Evolutionary conservation across 352 stramenopile genomes (phyloP), one percentile per base, ranked within the genome.

Genomic region (Aphanomyces astaci): DNA sequence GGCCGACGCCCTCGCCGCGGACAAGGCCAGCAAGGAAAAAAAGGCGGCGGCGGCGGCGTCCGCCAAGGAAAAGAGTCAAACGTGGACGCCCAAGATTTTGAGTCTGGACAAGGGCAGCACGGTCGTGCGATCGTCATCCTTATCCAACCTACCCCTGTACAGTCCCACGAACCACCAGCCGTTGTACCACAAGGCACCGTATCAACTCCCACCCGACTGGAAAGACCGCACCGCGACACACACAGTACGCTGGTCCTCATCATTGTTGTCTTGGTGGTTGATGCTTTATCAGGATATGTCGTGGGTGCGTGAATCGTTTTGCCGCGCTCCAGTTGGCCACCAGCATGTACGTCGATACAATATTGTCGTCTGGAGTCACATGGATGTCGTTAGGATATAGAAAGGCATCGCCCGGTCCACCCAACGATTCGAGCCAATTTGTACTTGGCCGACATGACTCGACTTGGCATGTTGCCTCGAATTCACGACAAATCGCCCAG

Each of bases 81-180:
- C 36, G 36, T 43, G 36, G 36, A n/a, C 25, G 28, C 22, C 5
- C 11, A 68, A 68, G 22, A 68, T 46, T 46, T 13, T 17, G 2
- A 59, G n/a, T 15, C 51, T 68, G 10, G 62, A 68, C 40, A 68
- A 46, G n/a, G 17, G 62, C 51, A 68, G 62, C 62, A 68, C 62
- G 17, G 36, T 68, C 24, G 62, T 68, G 11, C 62, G 51, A 10
- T 59, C 62, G 4, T 45, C n/a, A n/a, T 45, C n/a, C n/a, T n/a
- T n/a, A n/a, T n/a, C 62, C 11, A n/a, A 59, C 7, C 30, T 68
- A 24, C 62, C 62, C 10, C 30, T 32, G 13, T 68, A 68, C 24
- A 43, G 28, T 19, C 11, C 25, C 11, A 60, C n/a, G 3, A 5
- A 68, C 40, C 62, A 68, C 28, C 39, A 10, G 1, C 39, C 62